These are phyloP conservation scores for Ceratonia siliqua DNA, from an alignment of 306 rosid species.

Conservation along the genomic window DNA sequence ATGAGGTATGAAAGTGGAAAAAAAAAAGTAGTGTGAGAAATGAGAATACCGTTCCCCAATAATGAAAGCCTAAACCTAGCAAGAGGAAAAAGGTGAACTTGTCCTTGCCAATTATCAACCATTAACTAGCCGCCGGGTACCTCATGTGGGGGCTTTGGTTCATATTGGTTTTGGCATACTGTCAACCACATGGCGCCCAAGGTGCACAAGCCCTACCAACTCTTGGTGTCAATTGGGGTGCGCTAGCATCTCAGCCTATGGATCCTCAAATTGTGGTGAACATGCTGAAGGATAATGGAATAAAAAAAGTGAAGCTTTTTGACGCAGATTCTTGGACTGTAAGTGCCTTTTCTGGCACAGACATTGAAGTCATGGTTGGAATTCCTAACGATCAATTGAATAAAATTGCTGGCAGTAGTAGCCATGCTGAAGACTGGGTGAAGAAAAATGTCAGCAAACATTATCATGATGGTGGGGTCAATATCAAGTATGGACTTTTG, in stretches of 20 bases:
- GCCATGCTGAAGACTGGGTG: constrained; percentile 60
- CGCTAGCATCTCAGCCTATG: constrained; percentile 57
- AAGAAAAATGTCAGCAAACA: constrained; percentile 57
- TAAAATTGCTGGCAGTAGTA: constrained; percentile 25
- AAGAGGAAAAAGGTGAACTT: no score
- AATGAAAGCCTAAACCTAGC: no score
- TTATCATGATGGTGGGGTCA: constrained; percentile 48
- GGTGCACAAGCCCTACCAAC: not conserved
- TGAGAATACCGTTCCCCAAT: no score
- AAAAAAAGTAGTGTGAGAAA: no score
- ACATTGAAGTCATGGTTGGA: constrained; percentile 70
- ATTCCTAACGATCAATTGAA: constrained; percentile 66
- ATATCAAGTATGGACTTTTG: constrained; percentile 51
- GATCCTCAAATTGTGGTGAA: constrained; percentile 52
- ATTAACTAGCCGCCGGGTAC: no score
- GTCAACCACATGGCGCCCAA: not conserved
- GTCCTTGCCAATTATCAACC: no score
- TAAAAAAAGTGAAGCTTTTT: constrained; percentile 69
- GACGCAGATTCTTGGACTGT: constrained; percentile 68
- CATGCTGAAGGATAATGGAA: constrained; percentile 65
- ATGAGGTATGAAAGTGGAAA: no score
- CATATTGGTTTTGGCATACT: not conserved
- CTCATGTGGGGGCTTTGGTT: not conserved
- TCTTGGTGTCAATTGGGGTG: constrained; percentile 83
- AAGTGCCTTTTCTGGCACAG: constrained; percentile 56